Conservation (phyloP, 2,329 filamentous ascomycete genomes). For the Lachnellula subtilissima region DNA sequence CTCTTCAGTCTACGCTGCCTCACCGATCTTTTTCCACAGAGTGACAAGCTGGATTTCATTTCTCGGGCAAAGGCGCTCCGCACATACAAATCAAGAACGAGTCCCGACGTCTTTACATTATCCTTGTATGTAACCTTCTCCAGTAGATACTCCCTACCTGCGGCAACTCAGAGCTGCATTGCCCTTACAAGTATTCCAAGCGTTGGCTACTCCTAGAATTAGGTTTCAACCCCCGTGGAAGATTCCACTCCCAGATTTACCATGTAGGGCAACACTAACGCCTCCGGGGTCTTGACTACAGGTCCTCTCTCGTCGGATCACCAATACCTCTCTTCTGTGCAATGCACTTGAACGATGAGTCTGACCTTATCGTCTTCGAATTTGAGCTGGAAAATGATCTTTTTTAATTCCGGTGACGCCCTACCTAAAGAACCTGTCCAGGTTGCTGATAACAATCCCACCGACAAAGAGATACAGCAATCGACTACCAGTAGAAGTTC, state of each 20-base stretch:
- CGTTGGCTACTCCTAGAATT: too few relatives aligned
- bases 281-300: too few relatives aligned
- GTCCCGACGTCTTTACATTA: slow-evolving; percentile 8
- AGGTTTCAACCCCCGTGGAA: too few relatives aligned
- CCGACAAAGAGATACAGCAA: background rate
- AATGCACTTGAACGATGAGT: background rate
- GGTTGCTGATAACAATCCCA: background rate
- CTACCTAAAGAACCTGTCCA: background rate
- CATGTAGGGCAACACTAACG: too few relatives aligned
- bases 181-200: too few relatives aligned
- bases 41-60: slow-evolving; percentile 3
- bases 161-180: too few relatives aligned
- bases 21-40: background rate
- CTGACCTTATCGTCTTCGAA: slow-evolving; percentile 8
- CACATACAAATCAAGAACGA: background rate
- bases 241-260: too few relatives aligned
- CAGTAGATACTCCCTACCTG: too few relatives aligned
- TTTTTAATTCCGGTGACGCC: background rate
- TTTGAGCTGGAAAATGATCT: slow-evolving; percentile 3
- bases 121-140: background rate
- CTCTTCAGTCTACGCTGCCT: slow-evolving; percentile 9
- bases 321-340: slow-evolving; percentile 4
- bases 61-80: background rate
- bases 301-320: background rate
- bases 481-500: slow-evolving; percentile 4